phyloP scores from a whole-genome alignment of 305 asterid genomes.

The Withania somnifera region DNA sequence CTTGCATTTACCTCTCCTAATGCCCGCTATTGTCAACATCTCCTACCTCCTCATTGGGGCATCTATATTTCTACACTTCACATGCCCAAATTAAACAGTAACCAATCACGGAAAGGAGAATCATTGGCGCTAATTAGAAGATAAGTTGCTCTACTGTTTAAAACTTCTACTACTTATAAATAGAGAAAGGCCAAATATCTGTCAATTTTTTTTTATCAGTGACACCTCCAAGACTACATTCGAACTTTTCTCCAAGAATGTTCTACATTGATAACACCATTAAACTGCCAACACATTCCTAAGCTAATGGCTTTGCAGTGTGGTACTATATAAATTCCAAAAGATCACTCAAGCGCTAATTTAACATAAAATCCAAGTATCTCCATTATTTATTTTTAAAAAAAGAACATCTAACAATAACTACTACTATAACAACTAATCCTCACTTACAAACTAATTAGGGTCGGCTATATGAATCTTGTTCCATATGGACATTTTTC shows the following conservation, averaged over 20 bases:
- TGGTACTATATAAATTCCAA: neutral
- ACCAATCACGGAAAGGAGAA: neutral
- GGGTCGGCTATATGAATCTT: neutral
- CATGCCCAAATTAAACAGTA: too few species aligned
- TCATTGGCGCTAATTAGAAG: neutral
- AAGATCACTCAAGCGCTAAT: neutral
- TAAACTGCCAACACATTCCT: neutral
- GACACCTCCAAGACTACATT: neutral
- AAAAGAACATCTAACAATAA: neutral
- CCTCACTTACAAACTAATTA: neutral
- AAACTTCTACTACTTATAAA: neutral
- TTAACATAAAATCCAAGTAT: neutral
- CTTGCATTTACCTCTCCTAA: too few species aligned
- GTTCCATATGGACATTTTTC: neutral
- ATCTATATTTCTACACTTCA: too few species aligned
- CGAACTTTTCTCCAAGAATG: neutral
- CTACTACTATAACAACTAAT: neutral
- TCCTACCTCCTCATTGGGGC: too few species aligned
- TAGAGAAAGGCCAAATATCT: neutral
- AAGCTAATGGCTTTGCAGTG: neutral
- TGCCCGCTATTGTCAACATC: too few species aligned
- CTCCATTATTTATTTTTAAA: neutral
- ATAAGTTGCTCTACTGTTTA: neutral
- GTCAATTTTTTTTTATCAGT: neutral
- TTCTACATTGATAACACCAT: neutral